A percentile compares a stretch with the other conserved stretches of the same genome.
phyloP scores from a whole-genome alignment of 345 rosid species.

The Fremontodendron californicum region DNA sequence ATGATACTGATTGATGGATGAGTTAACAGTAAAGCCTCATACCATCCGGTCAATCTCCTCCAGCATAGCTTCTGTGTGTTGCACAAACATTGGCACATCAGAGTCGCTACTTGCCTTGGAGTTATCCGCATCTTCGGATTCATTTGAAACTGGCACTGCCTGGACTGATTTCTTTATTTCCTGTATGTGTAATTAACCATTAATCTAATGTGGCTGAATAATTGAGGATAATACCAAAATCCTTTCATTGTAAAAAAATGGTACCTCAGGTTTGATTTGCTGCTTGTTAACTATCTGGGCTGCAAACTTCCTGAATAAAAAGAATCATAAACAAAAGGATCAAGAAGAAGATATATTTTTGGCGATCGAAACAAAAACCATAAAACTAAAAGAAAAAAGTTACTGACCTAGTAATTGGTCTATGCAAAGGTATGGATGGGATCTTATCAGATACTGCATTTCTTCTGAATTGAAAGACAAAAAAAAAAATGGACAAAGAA shows the following conservation, averaged over 20 bases:
- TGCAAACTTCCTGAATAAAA: conserved; percentile 64
- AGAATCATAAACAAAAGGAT: background rate
- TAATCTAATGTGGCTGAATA: background rate
- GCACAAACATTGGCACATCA: conserved; percentile 76
- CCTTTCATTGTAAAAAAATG: conserved; percentile 6
- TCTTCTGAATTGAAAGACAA: conserved; percentile 31
- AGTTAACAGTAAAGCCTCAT: background rate
- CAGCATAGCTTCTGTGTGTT: conserved; percentile 80
- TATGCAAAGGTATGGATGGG: conserved; percentile 53
- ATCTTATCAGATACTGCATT: conserved; percentile 44
- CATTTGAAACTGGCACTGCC: conserved; percentile 23
- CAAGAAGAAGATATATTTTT: background rate
- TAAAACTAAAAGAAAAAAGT: background rate
- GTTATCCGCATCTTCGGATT: conserved; percentile 48
- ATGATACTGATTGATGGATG: background rate
- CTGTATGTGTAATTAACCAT: conserved; percentile 23
- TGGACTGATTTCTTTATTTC: conserved; percentile 38
- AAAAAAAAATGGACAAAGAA: background rate
- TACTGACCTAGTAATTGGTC: conserved; percentile 83
- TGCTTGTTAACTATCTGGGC: conserved; percentile 72
- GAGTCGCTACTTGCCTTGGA: conserved; percentile 34
- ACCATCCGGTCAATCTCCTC: conserved; percentile 90
- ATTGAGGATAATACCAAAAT: background rate
- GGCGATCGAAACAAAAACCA: background rate
- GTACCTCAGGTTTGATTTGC: conserved; percentile 47